phyloP scores from a whole-genome alignment of 768 basidiomycete genomes.

The Pulveroboletus sp. region DNA sequence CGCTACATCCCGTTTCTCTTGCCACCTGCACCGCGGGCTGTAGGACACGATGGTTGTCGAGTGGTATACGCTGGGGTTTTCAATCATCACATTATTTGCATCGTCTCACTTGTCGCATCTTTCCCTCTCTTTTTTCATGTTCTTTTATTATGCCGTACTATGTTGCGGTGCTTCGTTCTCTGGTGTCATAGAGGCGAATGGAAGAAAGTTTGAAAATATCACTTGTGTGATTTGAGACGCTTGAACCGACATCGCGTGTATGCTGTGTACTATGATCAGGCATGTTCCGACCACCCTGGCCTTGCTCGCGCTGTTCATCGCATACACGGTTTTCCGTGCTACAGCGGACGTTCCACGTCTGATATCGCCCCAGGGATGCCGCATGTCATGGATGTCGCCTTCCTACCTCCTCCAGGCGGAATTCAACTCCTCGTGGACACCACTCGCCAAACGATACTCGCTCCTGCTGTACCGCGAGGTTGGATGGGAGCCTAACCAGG shows the following conservation, averaged over 20 bases:
- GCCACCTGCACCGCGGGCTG: constrained; percentile 17
- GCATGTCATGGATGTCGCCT: constrained; percentile 96
- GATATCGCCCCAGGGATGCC: constrained; percentile 87
- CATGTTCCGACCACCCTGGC: constrained; percentile 13
- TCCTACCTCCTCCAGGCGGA: constrained; percentile 74
- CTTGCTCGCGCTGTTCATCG: constrained; percentile 37
- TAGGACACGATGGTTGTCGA: constrained; percentile 10
- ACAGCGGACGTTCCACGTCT: constrained; percentile 41
- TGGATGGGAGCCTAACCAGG: constrained; percentile 73
- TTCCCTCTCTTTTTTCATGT: constrained; percentile 25
- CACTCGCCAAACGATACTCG: constrained; percentile 70
- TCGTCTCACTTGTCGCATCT: constrained; percentile 33
- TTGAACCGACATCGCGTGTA: too few species aligned
- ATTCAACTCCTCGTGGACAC: constrained; percentile 69
- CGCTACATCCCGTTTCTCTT: constrained; percentile 10
- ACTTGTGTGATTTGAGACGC: not conserved
- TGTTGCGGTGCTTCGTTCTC: constrained; percentile 32
- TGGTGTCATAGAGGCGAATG: constrained; percentile 32
- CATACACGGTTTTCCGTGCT: constrained; percentile 41
- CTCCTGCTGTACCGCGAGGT: constrained; percentile 91
- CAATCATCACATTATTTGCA: constrained; percentile 30
- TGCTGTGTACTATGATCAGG: constrained; percentile 13
- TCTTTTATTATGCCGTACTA: constrained; percentile 36
- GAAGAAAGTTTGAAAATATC: constrained; percentile 29
- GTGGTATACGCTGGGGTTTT: constrained; percentile 12